Evolutionary conservation across 441 rosid species (phyloP).

Genomic region (Aleurites moluccanus): DNA sequence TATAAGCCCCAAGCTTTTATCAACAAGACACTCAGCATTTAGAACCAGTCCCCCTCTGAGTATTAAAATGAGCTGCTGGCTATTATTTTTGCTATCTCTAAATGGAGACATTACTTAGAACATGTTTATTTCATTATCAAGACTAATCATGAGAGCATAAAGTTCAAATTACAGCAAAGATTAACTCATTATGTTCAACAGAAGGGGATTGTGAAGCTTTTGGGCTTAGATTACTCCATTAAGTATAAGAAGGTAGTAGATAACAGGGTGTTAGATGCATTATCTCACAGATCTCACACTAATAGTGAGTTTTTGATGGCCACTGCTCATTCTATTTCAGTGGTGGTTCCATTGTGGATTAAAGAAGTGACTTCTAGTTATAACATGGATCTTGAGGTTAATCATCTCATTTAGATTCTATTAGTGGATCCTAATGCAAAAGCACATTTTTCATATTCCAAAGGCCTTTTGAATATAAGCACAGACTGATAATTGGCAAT

Average conservation of each 20-base stretch:
- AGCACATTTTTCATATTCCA: neutral
- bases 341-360: neutral
- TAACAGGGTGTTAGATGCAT: neutral
- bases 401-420: too few relatives aligned
- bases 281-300: neutral
- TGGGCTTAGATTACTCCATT: neutral
- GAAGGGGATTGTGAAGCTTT: neutral
- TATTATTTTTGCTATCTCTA: too few relatives aligned
- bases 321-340: fast-evolving
- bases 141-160: neutral
- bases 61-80: too few relatives aligned
- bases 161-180: too few relatives aligned
- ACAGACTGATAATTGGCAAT: neutral
- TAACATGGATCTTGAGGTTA: too few relatives aligned
- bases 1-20: neutral
- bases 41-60: neutral
- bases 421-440: too few relatives aligned
- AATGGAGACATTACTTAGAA: too few relatives aligned
- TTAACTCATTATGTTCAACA: neutral
- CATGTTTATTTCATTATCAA: too few relatives aligned
- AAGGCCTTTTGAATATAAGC: neutral
- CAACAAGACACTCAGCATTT: neutral
- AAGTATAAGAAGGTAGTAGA: too few relatives aligned
- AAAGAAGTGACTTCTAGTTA: neutral
- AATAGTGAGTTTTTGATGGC: neutral